Evolutionary conservation across 495 filamentous ascomycete genomes (phyloP).

Genomic region (Penicillium pulvis): DNA sequence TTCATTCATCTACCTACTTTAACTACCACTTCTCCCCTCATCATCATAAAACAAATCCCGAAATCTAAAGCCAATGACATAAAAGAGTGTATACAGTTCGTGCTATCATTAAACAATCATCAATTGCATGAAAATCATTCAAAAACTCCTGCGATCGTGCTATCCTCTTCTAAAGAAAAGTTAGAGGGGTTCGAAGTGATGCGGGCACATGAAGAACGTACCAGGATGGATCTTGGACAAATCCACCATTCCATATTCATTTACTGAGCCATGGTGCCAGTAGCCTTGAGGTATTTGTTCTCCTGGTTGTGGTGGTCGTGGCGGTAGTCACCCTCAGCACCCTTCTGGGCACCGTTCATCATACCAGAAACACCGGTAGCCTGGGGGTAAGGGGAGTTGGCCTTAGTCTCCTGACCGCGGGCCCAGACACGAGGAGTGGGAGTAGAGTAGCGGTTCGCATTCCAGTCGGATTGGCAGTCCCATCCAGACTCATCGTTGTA

Average conservation of each 20-base stretch:
- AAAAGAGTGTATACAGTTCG: slow-evolving; percentile 34
- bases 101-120: slow-evolving; percentile 23
- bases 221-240: slow-evolving; percentile 2
- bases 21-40: slow-evolving; percentile 6
- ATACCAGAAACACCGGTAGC: slow-evolving; percentile 1
- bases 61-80: slow-evolving; percentile 11
- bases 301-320: slow-evolving; percentile 9
- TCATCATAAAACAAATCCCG: not conserved
- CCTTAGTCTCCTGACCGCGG: slow-evolving; percentile 2
- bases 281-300: slow-evolving; percentile 13
- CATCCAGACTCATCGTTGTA: slow-evolving; percentile 13
- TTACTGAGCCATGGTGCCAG: slow-evolving; percentile 17
- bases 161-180: not conserved
- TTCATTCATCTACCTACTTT: slow-evolving; percentile 15
- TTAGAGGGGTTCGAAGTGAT: not conserved
- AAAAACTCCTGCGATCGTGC: slow-evolving; percentile 4
- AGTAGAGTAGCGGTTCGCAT: slow-evolving; percentile 12
- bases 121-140: slow-evolving; percentile 15
- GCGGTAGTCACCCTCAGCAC: slow-evolving; percentile 2
- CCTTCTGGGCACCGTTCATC: slow-evolving; percentile 2
- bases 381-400: slow-evolving; percentile 9
- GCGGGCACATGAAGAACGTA: not conserved
- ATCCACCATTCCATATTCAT: not conserved
- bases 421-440: slow-evolving; percentile 13
- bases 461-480: slow-evolving; percentile 16